phyloP scores from a whole-genome alignment of 2,329 filamentous ascomycete species.

The Talaromyces marneffei region DNA sequence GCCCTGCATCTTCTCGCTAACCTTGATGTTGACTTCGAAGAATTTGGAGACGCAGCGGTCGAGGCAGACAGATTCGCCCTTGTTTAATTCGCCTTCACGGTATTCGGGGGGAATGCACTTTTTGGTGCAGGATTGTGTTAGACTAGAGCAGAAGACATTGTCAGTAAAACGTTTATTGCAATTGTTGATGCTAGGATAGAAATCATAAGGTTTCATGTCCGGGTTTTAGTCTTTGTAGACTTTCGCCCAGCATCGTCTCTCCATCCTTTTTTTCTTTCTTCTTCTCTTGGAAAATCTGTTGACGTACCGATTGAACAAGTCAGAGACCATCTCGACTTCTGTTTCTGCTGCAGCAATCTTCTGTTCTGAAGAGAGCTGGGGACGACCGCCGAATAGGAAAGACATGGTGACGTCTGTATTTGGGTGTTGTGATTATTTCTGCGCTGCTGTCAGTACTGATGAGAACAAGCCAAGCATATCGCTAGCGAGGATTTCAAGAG shows the following conservation, averaged over 20 bases:
- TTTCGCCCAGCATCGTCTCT: background rate
- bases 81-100: slow-evolving; percentile 94
- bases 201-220: background rate
- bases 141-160: slow-evolving; percentile 45
- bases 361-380: slow-evolving; percentile 88
- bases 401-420: slow-evolving; percentile 48
- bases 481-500: no score
- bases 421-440: background rate
- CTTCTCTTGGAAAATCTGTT: background rate
- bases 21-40: slow-evolving; percentile 97
- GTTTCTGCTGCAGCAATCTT: slow-evolving; percentile 96
- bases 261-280: no score
- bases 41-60: slow-evolving; percentile 97
- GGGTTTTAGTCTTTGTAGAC: background rate
- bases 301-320: slow-evolving; percentile 91
- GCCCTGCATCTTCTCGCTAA: slow-evolving; percentile 91
- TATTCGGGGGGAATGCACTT: slow-evolving; percentile 93
- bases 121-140: slow-evolving; percentile 81
- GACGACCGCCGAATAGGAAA: slow-evolving; percentile 65
- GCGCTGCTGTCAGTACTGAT: background rate
- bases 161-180: background rate
- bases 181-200: background rate
- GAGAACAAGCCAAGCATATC: background rate
- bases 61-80: slow-evolving; percentile 96
- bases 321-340: slow-evolving; percentile 94